phyloP scores from a whole-genome alignment of 2,329 filamentous ascomycete genomes.

The Tolypocladium tropicale region DNA sequence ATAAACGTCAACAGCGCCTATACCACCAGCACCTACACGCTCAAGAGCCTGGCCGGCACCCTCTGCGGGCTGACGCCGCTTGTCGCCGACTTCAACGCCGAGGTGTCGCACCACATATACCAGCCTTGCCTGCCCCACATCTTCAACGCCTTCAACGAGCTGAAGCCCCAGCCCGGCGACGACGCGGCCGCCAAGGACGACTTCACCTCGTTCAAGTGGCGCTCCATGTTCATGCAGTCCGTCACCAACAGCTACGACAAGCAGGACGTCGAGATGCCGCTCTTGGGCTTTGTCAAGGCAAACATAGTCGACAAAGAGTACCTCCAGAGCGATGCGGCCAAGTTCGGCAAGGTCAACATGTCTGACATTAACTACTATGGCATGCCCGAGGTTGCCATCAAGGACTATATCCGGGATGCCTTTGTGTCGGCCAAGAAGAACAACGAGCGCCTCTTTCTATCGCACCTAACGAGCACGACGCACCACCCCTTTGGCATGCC shows the following conservation, averaged over 20 bases:
- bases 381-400: slow-evolving; percentile 19
- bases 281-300: slow-evolving; percentile 17
- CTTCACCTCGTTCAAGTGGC: slow-evolving; percentile 19
- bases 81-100: slow-evolving; percentile 31
- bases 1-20: slow-evolving; percentile 28
- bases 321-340: slow-evolving; percentile 16
- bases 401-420: slow-evolving; percentile 21
- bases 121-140: slow-evolving; percentile 33
- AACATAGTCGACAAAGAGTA: slow-evolving; percentile 18
- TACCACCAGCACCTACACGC: slow-evolving; percentile 31
- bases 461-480: slow-evolving; percentile 24
- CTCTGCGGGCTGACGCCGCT: slow-evolving; percentile 31
- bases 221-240: slow-evolving; percentile 21
- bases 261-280: slow-evolving; percentile 17
- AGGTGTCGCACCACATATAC: slow-evolving; percentile 30
- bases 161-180: slow-evolving; percentile 4
- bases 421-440: slow-evolving; percentile 17
- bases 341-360: slow-evolving; percentile 16
- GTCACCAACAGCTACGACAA: slow-evolving; percentile 23
- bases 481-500: slow-evolving; percentile 24
- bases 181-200: slow-evolving; percentile 1
- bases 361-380: slow-evolving; percentile 25
- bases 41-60: slow-evolving; percentile 31
- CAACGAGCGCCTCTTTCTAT: slow-evolving; percentile 21
- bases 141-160: slow-evolving; percentile 20